Base-by-base conservation (phyloP, 2,329 filamentous ascomycete genomes). In the Aureobasidium vineae region DNA sequence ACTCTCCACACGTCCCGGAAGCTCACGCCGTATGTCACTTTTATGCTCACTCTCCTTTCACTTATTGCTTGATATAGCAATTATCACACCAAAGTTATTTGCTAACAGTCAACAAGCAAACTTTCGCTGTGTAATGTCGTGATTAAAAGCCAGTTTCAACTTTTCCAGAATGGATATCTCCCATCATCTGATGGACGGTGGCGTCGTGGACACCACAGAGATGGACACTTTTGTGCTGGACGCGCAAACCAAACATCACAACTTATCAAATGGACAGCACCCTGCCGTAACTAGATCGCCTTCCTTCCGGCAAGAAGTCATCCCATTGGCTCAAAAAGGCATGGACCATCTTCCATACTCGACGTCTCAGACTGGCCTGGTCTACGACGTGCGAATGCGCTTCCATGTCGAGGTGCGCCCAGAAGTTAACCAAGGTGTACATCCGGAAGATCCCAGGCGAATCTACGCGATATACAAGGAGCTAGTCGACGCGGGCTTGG, bases 391-490 rank as follows among this genome's bases (percentile, higher is more conserved):
- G 66, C 87, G 94, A 38, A 99, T 99, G 95, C 92, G 95, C 68
- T 90, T 96, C 68, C 95, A 99, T 76, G 90, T 92, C 65, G 96
- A 97, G 75, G 80, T 83, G 3, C 79, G 81, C 3, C 77, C 80
- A 21, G 69, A 73, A 0, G 75, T 76, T 33, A 85, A 88, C 56
- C 89, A 94, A 26, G 64, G 64, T 15, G 89, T 96, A 61, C 95
- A 99, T 73, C 95, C 95, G 0, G 95, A 99, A 77, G 95, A 99
- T 73, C 95, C 95, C 1, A 84, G 92, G 33, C 88, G 95, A 16
- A 97, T 99, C 68, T 91, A 93, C 72, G 89, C 91, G 73, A 99
- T 99, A 71, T 97, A 95, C 83, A 89, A 91, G 71, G 91, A 91
- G 45, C 90, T 99, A 71, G 92, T 90, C 75, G 85, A 88, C 71